Base-by-base conservation (phyloP, 2,329 filamentous ascomycete species). In the Colletotrichum paranaense region DNA sequence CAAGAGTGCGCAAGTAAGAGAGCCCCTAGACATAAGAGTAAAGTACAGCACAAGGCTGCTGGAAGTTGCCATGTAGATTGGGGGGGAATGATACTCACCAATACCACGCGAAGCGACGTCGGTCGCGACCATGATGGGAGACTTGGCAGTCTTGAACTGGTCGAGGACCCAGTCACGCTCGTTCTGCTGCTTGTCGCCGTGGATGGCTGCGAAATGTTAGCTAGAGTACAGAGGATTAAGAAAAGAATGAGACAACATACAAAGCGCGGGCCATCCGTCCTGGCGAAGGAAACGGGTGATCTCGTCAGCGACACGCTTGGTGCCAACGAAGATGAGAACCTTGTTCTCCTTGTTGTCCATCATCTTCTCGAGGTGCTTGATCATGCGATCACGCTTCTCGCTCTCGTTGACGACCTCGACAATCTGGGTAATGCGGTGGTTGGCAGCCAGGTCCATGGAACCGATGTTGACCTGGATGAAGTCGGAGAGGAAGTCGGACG, bases 21-120 rank as follows among this genome's bases (percentile, higher is more conserved):
- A 93, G 92, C 92, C 92, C 92, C 92, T 92, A 93, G 91, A 94
- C 92, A 92, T 91, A 90, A 95, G 93, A 96, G 94, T 94, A 94
- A 92, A 95, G 93, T 91, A 95, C 91, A 90, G 88, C 88, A 89
- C 85, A 81, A 83, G 83, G 84, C 86, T 88, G 87, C 90, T 89
- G 88, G 87, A 88, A 86, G 86, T 88, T 88, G 88, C 86, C 84
- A 82, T 79, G 79, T 76, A 76, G 77, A 80, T 80, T 80, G 79
- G 81, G 81, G 85, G 84, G 73, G 57, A 28, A 72, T 89, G 88
- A 91, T 93, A 96, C 95, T 97, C 97, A 98, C 97, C 97, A 88
- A 99, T 98, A 95, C 97, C 97, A 95, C 97, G 97, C 83, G 97
- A 98, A 87, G 97, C 97, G 87, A 99, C 97, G 83, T 98, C 97